Evolutionary conservation across 345 rosid species (phyloP).

Genomic region (Laguncularia racemosa): DNA sequence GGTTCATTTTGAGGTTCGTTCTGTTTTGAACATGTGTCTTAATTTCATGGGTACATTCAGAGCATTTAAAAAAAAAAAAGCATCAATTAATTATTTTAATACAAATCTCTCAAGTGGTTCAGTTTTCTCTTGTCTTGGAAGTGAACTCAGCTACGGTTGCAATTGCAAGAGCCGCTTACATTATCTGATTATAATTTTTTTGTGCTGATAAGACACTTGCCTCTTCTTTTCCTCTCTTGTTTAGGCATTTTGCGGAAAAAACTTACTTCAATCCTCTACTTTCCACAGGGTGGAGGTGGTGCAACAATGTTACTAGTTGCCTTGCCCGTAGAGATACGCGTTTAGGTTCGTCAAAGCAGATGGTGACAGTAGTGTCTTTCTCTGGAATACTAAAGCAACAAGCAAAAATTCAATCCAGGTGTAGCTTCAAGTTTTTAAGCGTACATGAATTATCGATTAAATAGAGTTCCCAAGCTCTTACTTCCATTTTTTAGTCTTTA

Average conservation of each 20-base stretch:
- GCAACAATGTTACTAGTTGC: conserved; percentile 57
- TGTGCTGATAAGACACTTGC: too few species aligned
- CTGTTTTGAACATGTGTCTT: background rate
- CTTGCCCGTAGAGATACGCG: conserved; percentile 46
- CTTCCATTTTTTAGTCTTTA: background rate
- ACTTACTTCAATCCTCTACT: background rate
- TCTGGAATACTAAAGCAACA: conserved; percentile 68
- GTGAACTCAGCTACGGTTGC: too few species aligned
- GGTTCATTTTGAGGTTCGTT: conserved; percentile 71
- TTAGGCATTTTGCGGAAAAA: too few species aligned
- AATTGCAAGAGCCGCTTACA: too few species aligned
- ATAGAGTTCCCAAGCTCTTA: background rate
- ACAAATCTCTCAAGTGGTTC: too few species aligned
- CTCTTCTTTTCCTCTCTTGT: too few species aligned
- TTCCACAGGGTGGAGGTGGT: conserved; percentile 88
- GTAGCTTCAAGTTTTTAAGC: background rate
- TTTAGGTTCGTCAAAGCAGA: conserved; percentile 64
- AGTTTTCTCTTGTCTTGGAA: too few species aligned
- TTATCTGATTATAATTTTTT: too few species aligned
- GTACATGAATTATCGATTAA: background rate
- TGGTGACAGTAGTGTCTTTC: conserved; percentile 49
- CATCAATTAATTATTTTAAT: too few species aligned
- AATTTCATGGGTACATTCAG: too few species aligned
- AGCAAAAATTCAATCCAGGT: conserved; percentile 61
- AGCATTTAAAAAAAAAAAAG: too few species aligned